Evolutionary conservation across 345 rosid genomes (phyloP), one percentile per base, ranked within the genome.

Genomic region (Linum lewisii): DNA sequence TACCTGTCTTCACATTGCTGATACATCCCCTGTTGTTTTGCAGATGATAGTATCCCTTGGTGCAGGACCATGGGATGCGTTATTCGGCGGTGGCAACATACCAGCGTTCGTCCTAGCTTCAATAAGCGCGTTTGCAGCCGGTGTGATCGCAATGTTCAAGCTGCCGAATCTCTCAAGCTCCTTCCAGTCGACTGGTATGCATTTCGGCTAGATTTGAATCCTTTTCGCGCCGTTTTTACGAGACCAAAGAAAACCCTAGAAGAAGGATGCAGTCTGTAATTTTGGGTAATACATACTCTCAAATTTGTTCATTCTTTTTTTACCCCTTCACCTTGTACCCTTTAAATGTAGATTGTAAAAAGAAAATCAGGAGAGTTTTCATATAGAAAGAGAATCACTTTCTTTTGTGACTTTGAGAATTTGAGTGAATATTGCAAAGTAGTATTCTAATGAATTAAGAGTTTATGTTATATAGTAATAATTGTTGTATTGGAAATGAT

Each of bases 21-120:
- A 32, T 62, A 6, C 34, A 32, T 44, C 23, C 19, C 10, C 7
- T 13, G 1, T 16, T 8, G 53, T 20, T 24, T 55, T 65, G 34
- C 77, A 87, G 97, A 89, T 89, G 96, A 68, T 87, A 58, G 76
- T 87, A 59, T 87, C 99, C 13, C 72, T 93, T 24, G 97, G 95
- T 24, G 94, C 88, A n/a, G 99, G 97, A 67, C 99, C 92, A 32
- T 89, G 96, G 97, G 97, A 93, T 76, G 95, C 87, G 9, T 73
- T 87, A 51, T 93, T 89, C 63, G 99, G 99, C 53, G 99, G 97
- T 65, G 99, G 99, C 42, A 93, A 93, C 66, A 70, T 85, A 68
- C 99, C 99, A 16, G 99, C 97, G 15, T 93, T 87, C 62, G 78
- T 82, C 57, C 59, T 93, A 73, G 95, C 97, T 38, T 78, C 96